These are phyloP conservation scores for Colletotrichum costaricense DNA, from an alignment of 2,329 filamentous ascomycete genomes.

Conservation along the genomic window DNA sequence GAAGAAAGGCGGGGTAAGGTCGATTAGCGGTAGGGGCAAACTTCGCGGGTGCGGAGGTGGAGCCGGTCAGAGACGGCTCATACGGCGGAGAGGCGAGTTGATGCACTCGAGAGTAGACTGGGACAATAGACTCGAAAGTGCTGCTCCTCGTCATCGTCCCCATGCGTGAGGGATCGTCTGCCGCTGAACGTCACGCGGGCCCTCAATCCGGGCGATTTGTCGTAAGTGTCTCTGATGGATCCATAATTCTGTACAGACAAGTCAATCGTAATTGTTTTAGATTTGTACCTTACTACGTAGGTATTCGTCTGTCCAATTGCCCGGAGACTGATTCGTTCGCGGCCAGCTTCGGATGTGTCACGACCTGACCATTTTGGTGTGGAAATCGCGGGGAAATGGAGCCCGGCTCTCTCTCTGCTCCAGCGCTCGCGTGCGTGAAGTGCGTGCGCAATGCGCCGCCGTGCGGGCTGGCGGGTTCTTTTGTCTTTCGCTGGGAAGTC, in stretches of 20 bases:
- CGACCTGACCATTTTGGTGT: not conserved
- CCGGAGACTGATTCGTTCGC: not conserved
- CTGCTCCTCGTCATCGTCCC: not conserved
- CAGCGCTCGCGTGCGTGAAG: not conserved
- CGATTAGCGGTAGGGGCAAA: not conserved
- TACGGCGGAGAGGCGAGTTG: conserved; percentile 23
- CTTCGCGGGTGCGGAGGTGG: not conserved
- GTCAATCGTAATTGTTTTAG: not conserved
- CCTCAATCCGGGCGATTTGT: not conserved
- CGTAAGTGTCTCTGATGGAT: not conserved
- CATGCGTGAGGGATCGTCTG: not conserved
- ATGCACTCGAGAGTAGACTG: not conserved
- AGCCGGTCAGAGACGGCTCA: conserved; percentile 3
- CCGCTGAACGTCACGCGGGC: not conserved
- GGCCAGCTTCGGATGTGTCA: conserved; percentile 18
- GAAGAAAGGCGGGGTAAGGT: not conserved
- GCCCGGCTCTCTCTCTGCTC: not conserved
- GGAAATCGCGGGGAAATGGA: conserved; percentile 7
- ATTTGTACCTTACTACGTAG: not conserved
- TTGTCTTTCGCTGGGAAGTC: not conserved
- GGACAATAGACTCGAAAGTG: too few relatives aligned
- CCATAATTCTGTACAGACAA: not conserved
- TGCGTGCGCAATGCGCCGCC: not conserved
- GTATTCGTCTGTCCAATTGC: too few relatives aligned
- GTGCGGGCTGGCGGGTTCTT: not conserved